phyloP scores from a whole-genome alignment of 805 yeast species.

The Wickerhamomyces subpelliculosus region DNA sequence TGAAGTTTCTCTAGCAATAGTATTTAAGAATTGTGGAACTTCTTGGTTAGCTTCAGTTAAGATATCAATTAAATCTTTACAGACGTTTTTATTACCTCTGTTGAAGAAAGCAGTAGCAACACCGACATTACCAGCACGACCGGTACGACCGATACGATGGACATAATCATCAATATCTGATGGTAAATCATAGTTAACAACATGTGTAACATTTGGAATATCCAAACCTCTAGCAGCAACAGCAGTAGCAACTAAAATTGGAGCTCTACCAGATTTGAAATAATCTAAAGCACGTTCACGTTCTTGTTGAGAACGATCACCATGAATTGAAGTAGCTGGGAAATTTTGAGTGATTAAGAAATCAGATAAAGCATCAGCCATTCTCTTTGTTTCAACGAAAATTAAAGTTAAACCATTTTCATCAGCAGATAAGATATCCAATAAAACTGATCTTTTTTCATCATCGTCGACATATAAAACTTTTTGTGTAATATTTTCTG shows the following conservation, averaged over 20 bases:
- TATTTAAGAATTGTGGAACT: slow-evolving; percentile 81
- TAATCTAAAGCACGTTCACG: slow-evolving; percentile 96
- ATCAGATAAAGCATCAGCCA: slow-evolving; percentile 95
- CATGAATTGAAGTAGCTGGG: slow-evolving; percentile 98
- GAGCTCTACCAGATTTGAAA: slow-evolving; percentile 88
- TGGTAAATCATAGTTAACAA: slow-evolving; percentile 95
- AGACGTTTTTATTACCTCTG: slow-evolving; percentile 88
- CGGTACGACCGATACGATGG: slow-evolving; percentile 99
- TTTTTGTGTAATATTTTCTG: slow-evolving; percentile 96
- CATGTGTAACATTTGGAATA: slow-evolving; percentile 98
- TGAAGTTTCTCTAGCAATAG: slow-evolving; percentile 70
- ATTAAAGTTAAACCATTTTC: slow-evolving; percentile 84
- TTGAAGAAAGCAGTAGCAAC: slow-evolving; percentile 97
- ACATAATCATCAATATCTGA: slow-evolving; percentile 97
- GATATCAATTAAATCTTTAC: slow-evolving; percentile 79
- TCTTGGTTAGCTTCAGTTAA: slow-evolving; percentile 96
- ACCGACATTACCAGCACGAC: slow-evolving; percentile 99
- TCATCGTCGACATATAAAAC: slow-evolving; percentile 86
- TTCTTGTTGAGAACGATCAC: slow-evolving; percentile 97
- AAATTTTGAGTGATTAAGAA: slow-evolving; percentile 81
- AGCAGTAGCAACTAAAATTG: slow-evolving; percentile 96
- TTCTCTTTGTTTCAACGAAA: slow-evolving; percentile 96
- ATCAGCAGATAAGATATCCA: slow-evolving; percentile 78
- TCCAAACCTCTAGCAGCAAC: slow-evolving; percentile 99
- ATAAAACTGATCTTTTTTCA: slow-evolving; percentile 84